These are phyloP conservation scores for Anthoceros angustus DNA, from an alignment of 225 moss, liverwort and hornwort species.

Conservation along the genomic window DNA sequence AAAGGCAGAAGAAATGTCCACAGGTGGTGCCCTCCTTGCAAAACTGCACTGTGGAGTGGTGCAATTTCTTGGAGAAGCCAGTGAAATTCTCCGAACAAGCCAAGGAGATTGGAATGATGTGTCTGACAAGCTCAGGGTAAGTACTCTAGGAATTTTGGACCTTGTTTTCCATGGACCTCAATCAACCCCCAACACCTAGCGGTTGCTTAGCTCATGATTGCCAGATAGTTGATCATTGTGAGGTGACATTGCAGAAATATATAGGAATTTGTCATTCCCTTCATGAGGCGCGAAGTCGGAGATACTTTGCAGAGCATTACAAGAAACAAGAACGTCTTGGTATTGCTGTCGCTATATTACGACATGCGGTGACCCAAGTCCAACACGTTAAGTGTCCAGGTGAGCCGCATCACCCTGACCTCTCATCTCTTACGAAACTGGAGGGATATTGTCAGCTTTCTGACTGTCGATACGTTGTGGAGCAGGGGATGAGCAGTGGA, in stretches of 20 bases:
- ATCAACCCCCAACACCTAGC: too few relatives aligned
- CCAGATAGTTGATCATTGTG: too few relatives aligned
- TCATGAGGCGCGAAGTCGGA: too few relatives aligned
- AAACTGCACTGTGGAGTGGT: conserved; percentile 98
- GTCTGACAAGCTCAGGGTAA: conserved; percentile 73
- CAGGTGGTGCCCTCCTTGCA: conserved; percentile 79
- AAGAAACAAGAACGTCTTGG: background rate
- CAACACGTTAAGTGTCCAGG: too few relatives aligned
- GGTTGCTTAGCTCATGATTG: too few relatives aligned
- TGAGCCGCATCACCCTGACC: background rate
- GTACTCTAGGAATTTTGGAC: conserved; percentile 7
- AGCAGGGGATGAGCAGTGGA: background rate
- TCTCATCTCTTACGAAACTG: background rate
- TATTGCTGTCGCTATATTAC: background rate
- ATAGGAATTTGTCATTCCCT: too few relatives aligned
- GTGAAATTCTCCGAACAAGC: conserved; percentile 40
- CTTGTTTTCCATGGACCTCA: background rate
- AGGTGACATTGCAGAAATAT: too few relatives aligned
- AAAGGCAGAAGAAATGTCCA: conserved; percentile 85
- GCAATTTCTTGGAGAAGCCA: conserved; percentile 77
- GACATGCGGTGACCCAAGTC: background rate
- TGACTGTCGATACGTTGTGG: background rate
- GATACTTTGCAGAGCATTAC: too few relatives aligned
- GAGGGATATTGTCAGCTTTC: background rate
- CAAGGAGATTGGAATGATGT: conserved; percentile 71